Evolutionary conservation across 805 yeast genomes (phyloP), one percentile per base, ranked within the genome.

Genomic region (Metschnikowia corniflorae): DNA sequence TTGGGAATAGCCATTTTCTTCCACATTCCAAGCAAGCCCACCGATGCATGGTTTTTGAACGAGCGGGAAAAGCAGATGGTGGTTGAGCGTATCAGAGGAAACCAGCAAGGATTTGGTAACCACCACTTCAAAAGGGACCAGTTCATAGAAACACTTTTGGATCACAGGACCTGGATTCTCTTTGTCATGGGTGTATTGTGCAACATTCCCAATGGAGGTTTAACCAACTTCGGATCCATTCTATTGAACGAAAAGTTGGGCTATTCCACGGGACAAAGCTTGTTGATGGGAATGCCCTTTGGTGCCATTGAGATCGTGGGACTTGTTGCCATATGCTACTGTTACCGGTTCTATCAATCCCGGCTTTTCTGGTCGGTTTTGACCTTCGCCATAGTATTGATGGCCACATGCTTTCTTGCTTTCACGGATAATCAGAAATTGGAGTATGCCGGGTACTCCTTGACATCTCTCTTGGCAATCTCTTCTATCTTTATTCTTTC

Each of bases 181-280:
- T 40, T 43, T 29, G 18, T 29, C n/a, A 26, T 43, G 33, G 39
- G 39, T n/a, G 21, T 43, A 2, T 33, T 36, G 27, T 26, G 33
- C 19, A 30, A 61, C 37, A 58, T 70, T 42, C 80, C 73, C 43
- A 73, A 76, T 45, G 82, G 82, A 44, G 84, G 80, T 31, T 54
- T 72, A 33, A 65, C 76, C 13, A 70, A 67, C 53, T 75, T 73
- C 47, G 62, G 70, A 29, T 60, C 69, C 29, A 66, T 76, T 39
- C 54, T 75, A 25, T 53, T 76, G 35, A 48, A 59, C 31, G 51
- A 53, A 12, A 70, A 69, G 31, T 68, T 75, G 43, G 70, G 71
- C 14, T 71, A 41, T 44, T 29, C 54, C 4, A 33, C 64, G 29
- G 54, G 53, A 27, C 47, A 64, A 19, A 54, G 76, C 0, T 54